Conservation (phyloP, 1,139 yeast species). For the Saccharomyces hybrid region DNA sequence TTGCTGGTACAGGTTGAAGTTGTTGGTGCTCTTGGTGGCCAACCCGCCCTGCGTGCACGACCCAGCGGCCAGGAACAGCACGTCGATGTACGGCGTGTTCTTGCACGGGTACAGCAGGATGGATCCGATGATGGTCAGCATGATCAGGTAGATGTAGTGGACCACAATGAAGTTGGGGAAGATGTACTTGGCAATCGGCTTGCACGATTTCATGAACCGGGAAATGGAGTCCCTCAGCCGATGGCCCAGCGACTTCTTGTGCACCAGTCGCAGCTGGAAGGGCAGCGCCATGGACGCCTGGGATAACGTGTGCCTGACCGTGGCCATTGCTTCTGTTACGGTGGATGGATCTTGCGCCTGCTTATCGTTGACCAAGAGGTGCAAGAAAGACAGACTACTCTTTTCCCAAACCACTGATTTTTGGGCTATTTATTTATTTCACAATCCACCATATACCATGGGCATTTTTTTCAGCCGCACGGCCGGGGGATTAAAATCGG, state of each 20-base stretch:
- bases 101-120: slow-evolving; percentile 62
- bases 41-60: slow-evolving; percentile 86
- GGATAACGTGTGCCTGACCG: neutral
- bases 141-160: slow-evolving; percentile 59
- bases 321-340: neutral
- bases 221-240: slow-evolving; percentile 31
- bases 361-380: neutral
- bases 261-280: neutral
- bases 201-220: slow-evolving; percentile 22
- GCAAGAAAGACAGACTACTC: no score
- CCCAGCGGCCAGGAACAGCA: slow-evolving; percentile 64
- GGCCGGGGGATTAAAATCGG: neutral
- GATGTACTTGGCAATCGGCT: slow-evolving; percentile 43
- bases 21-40: slow-evolving; percentile 61
- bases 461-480: neutral
- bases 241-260: slow-evolving; percentile 33
- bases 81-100: slow-evolving; percentile 63
- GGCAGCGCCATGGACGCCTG: neutral
- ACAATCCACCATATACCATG: no score
- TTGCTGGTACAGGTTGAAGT: slow-evolving; percentile 65
- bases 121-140: slow-evolving; percentile 53
- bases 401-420: no score
- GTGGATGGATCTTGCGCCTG: neutral
- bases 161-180: slow-evolving; percentile 72
- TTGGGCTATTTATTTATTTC: no score